Evolutionary conservation across 495 filamentous ascomycete species (phyloP), one percentile per base, ranked within the genome.

Genomic region (Staphylotrichum tortipilum): DNA sequence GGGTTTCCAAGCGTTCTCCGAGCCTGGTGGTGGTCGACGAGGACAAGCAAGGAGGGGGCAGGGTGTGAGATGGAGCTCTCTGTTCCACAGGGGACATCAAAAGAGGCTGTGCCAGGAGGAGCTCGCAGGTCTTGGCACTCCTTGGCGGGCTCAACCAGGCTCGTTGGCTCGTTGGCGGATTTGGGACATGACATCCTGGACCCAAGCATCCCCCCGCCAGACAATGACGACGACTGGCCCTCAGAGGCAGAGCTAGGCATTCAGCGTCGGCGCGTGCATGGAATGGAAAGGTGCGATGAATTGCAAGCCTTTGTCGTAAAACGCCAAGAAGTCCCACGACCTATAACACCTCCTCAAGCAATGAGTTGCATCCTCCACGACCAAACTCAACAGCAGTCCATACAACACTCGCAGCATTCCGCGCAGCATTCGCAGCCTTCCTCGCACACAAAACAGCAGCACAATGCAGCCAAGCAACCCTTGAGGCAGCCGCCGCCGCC

Each of bases 391-490:
- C 58, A 78, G 53, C 76, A 79, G 53, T 78, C 74, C 54, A 75
- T 71, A 51, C 71, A 79, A 66, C 82, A 84, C 57, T 85, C 80
- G 61, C 75, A 73, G 62, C 81, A 84, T 2, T 84, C 84, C 35
- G 80, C 77, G 60, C 84, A 88, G 68, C 84, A 88, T 56, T 87
- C 84, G 61, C 85, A 88, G 38, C 82, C 77, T 67, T 88, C 81
- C 59, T 88, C 84, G 55, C 82, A 85, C 19, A 88, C 77, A 67
- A 83, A 88, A 59, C 84, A 88, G 60, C 85, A 89, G 73, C 84
- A 88, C 37, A 88, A 66, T 21, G 76, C 74, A 12, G 83, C 83
- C 23, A 89, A 62, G 67, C 85, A 85, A 26, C 75, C 75, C 44
- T 69, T 67, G 51, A 89, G 71, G 53, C 83, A 87, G 44, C 83